Conservation (phyloP, 768 basidiomycete genomes). For the Sistotremastrum niveocremeum region DNA sequence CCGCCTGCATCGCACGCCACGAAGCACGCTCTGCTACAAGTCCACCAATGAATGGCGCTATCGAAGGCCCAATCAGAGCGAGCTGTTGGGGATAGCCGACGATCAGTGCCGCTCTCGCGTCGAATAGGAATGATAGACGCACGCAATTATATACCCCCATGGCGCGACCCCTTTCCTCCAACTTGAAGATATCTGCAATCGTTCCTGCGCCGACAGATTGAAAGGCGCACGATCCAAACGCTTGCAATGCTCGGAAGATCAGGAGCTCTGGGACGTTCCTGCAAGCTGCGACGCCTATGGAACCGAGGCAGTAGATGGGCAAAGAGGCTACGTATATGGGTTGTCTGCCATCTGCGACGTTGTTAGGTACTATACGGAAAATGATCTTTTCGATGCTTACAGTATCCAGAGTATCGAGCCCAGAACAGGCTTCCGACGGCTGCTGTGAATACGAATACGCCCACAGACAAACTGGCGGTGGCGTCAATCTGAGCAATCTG, state of each 20-base stretch:
- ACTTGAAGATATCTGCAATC: background rate
- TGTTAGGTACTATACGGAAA: background rate
- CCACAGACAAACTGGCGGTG: constrained; percentile 31
- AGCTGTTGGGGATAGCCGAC: background rate
- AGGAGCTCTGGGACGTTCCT: constrained; percentile 33
- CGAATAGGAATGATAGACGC: background rate
- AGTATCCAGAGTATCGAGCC: constrained; percentile 39
- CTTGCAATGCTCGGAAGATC: constrained; percentile 51
- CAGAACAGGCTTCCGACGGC: constrained; percentile 36
- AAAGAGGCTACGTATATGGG: constrained; percentile 44
- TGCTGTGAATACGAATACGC: constrained; percentile 32
- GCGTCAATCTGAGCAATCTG: background rate
- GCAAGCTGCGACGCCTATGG: constrained; percentile 43
- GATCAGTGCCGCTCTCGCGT: background rate
- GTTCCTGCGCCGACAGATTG: constrained; percentile 28
- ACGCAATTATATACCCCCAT: constrained; percentile 41
- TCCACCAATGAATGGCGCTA: constrained; percentile 4
- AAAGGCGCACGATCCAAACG: constrained; percentile 45
- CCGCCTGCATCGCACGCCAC: constrained; percentile 1
- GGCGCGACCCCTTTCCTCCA: constrained; percentile 24
- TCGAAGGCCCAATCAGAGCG: constrained; percentile 20
- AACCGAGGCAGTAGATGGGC: constrained; percentile 45
- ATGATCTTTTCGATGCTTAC: constrained; percentile 16
- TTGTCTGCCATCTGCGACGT: constrained; percentile 44
- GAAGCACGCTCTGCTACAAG: constrained; percentile 1